Conservation (phyloP, 1,284 basidiomycete genomes). For the Irpex lacteus region DNA sequence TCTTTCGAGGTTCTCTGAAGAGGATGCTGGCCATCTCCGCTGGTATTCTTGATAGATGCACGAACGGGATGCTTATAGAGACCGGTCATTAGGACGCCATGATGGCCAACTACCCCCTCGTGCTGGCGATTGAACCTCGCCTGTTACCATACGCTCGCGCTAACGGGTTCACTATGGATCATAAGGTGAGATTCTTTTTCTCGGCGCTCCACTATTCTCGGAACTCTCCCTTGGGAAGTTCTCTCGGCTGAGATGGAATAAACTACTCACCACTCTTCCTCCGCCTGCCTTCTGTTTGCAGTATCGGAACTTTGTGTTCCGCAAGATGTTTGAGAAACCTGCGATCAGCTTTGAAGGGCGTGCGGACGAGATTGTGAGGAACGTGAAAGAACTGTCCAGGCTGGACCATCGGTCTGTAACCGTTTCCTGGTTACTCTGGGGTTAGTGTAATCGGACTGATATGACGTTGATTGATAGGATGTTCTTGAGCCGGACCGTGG, state of each 20-base stretch:
- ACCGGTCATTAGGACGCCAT: slow-evolving; percentile 59
- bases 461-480: slow-evolving; percentile 43
- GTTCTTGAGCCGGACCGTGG: slow-evolving; percentile 76
- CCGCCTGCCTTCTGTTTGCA: slow-evolving; percentile 22
- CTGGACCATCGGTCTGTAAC: slow-evolving; percentile 58
- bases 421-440: slow-evolving; percentile 9
- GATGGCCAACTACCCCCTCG: slow-evolving; percentile 72
- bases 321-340: slow-evolving; percentile 75
- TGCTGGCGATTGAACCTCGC: slow-evolving; percentile 69
- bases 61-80: neutral
- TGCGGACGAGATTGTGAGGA: slow-evolving; percentile 60
- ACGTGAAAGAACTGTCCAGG: slow-evolving; percentile 64
- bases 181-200: slow-evolving; percentile 45
- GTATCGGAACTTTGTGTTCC: slow-evolving; percentile 80
- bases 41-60: neutral
- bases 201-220: slow-evolving; percentile 9
- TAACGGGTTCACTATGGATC: slow-evolving; percentile 75
- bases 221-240: neutral
- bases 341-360: slow-evolving; percentile 45
- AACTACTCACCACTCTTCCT: neutral
- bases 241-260: neutral
- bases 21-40: slow-evolving; percentile 3
- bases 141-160: slow-evolving; percentile 65
- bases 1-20: slow-evolving; percentile 7
- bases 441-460: neutral